Evolutionary conservation across 441 rosid genomes (phyloP), one percentile per base, ranked within the genome.

Genomic region (Populus tomentosa): DNA sequence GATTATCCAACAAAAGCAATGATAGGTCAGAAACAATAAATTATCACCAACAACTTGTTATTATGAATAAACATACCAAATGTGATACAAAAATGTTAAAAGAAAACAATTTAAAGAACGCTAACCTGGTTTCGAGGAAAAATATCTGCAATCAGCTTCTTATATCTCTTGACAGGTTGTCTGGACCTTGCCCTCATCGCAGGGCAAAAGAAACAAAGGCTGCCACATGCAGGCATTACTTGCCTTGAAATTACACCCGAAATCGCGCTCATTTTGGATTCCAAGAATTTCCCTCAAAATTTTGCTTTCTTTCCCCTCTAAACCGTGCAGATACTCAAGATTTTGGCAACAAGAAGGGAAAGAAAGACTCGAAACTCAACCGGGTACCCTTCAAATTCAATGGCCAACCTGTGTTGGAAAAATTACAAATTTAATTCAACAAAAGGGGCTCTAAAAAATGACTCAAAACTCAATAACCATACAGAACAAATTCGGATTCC

Each of bases 131-230:
- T 82, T 75, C 85, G 89, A 32, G 98, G 99, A 81, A 94, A 97
- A 74, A 94, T 91, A 72, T 91, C 90, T 1, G 98, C 79, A 68
- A 97, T 90, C 79, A 97, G 93, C 89, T 96, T 94, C 98, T 94
- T 94, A 84, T 94, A 96, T 87, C 99, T 86, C 95, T 94, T 96
- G 76, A 96, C 93, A 62, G 97, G 99, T 86, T 96, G 99, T 79
- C 98, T 89, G 73, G 99, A 94, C 88, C 99, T 87, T 10, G 99
- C 88, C 80, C 97, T 87, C 84, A 93, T 66, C 21, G 87, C 94
- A 38, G 99, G 99, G 83, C 98, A 96, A 80, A 89, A 89, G 83
- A 90, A 85, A 81, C 99, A 96, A 79, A 94, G 97, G 84, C 89
- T 91, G 59, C 98, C 98, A 76, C 99, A 96, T 46, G 89, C 90